Evolutionary conservation across 768 basidiomycete species (phyloP).

Genomic region (Leccinum variicolor): DNA sequence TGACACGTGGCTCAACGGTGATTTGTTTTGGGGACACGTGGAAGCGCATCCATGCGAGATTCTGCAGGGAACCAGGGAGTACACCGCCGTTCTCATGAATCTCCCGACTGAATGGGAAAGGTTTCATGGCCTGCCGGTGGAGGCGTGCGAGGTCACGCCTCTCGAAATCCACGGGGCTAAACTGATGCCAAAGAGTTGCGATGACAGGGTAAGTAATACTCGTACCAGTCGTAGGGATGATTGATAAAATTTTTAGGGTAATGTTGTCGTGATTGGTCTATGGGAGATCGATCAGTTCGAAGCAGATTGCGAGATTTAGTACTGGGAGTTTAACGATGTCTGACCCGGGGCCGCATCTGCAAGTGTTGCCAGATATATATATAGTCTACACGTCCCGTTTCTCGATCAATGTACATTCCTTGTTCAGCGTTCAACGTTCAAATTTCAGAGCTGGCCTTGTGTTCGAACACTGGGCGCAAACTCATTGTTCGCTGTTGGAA

Average conservation of each 20-base stretch:
- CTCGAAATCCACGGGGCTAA: conserved; percentile 23
- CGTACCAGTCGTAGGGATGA: neutral
- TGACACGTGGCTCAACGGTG: conserved; percentile 13
- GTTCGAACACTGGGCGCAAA: too few relatives aligned
- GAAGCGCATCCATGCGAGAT: conserved; percentile 22
- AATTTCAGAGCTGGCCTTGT: too few relatives aligned
- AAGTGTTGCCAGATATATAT: too few relatives aligned
- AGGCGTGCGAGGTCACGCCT: conserved; percentile 25
- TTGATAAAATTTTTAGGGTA: conserved; percentile 9
- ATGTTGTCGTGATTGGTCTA: conserved; percentile 21
- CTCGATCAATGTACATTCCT: too few relatives aligned
- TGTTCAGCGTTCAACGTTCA: too few relatives aligned
- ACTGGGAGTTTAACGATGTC: neutral
- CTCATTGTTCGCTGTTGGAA: too few relatives aligned
- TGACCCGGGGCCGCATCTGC: too few relatives aligned
- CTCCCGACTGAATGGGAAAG: conserved; percentile 21
- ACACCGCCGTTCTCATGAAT: conserved; percentile 29
- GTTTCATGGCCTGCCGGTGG: conserved; percentile 7
- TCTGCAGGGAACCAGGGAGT: conserved; percentile 23
- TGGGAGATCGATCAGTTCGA: neutral
- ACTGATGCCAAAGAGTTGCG: conserved; percentile 19
- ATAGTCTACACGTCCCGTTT: too few relatives aligned
- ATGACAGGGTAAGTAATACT: conserved; percentile 15
- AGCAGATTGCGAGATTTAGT: neutral
- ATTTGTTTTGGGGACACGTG: conserved; percentile 22